These are phyloP conservation scores for Podosphaera aphanis DNA, from an alignment of 2,329 filamentous ascomycete genomes.

Conservation along the genomic window DNA sequence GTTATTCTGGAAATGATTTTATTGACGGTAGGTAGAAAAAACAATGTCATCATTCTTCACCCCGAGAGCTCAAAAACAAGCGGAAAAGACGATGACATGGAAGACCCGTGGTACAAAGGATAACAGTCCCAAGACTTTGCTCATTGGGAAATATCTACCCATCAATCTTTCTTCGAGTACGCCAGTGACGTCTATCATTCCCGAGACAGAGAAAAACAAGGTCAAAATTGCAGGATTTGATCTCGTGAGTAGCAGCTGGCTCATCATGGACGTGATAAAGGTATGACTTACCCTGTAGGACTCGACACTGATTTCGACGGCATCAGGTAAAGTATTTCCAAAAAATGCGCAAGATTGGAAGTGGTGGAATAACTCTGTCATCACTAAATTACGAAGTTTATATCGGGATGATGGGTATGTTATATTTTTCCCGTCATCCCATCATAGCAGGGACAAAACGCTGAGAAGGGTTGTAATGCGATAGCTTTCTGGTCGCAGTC, in stretches of 20 bases:
- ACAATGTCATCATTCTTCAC: slow-evolving; percentile 74
- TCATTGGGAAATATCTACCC: slow-evolving; percentile 49
- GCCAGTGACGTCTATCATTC: no score
- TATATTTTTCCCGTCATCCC: no score
- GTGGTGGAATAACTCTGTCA: slow-evolving; percentile 67
- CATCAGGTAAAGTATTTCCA: slow-evolving; percentile 59
- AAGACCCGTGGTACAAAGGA: slow-evolving; percentile 32
- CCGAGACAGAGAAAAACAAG: no score
- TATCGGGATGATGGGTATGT: slow-evolving; percentile 40
- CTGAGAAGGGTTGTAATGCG: no score
- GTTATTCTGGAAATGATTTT: neutral
- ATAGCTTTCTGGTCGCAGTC: slow-evolving; percentile 50
- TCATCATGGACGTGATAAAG: neutral
- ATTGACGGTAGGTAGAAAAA: slow-evolving; percentile 24
- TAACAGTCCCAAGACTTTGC: slow-evolving; percentile 31
- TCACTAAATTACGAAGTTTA: slow-evolving; percentile 39
- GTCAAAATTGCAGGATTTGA: slow-evolving; percentile 48
- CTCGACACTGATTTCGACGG: slow-evolving; percentile 61
- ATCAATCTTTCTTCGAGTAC: no score
- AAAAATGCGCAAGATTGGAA: slow-evolving; percentile 62
- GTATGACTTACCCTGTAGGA: slow-evolving; percentile 30
- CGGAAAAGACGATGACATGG: slow-evolving; percentile 55
- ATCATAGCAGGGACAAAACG: no score
- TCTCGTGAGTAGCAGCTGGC: slow-evolving; percentile 23
- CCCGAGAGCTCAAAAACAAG: slow-evolving; percentile 62